These are phyloP conservation scores for Pyrrhoderma noxium DNA, from an alignment of 1,284 basidiomycete species.

Conservation along the genomic window DNA sequence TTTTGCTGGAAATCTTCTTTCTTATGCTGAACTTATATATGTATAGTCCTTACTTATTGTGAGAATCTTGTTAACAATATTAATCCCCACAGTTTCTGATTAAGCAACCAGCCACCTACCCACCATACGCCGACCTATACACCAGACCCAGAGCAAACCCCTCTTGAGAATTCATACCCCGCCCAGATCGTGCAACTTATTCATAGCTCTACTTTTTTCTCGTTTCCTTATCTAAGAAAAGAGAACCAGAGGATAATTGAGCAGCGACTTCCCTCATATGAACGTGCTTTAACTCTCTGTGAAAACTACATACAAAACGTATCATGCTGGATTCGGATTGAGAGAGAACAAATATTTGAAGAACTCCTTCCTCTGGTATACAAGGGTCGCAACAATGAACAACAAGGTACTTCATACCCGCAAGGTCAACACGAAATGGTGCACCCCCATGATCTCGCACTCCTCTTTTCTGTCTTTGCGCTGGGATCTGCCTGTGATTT, in stretches of 20 bases:
- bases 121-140: neutral
- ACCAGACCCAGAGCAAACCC: neutral
- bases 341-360: slow-evolving; percentile 8
- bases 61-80: neutral
- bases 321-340: slow-evolving; percentile 1
- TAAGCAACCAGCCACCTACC: neutral
- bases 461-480: slow-evolving; percentile 21
- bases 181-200: neutral
- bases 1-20: too few relatives aligned
- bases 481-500: slow-evolving; percentile 20
- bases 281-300: slow-evolving; percentile 8
- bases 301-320: slow-evolving; percentile 2
- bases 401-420: neutral
- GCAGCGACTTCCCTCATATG: slow-evolving; percentile 4
- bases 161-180: neutral
- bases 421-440: neutral
- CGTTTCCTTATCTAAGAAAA: neutral
- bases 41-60: too few relatives aligned
- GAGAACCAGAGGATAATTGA: slow-evolving; percentile 2
- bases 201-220: neutral
- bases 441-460: slow-evolving; percentile 19
- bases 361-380: slow-evolving; percentile 10
- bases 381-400: neutral
- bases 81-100: neutral
- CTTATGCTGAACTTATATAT: too few relatives aligned